phyloP scores from a whole-genome alignment of 139 green algal species.

The Coelastrella sp. region DNA sequence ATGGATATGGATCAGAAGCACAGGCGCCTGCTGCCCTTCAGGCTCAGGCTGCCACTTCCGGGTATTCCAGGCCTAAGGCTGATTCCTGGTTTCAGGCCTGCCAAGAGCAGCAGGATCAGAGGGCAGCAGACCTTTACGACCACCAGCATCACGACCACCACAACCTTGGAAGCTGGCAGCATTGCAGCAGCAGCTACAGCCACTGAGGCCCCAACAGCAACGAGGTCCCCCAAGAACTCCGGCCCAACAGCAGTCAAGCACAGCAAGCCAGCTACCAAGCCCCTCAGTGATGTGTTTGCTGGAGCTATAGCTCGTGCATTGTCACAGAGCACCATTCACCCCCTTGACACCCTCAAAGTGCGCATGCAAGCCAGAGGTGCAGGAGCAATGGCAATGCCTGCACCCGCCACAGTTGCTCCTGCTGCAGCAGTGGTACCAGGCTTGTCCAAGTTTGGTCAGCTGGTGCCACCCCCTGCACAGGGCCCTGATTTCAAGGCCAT shows the following conservation, averaged over 20 bases:
- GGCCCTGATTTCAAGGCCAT: conserved; percentile 39
- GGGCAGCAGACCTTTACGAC: conserved; percentile 23
- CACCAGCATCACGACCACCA: conserved; percentile 37
- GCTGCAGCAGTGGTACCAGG: conserved; percentile 12
- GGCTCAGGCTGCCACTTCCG: conserved; percentile 42
- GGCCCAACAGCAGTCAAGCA: neutral
- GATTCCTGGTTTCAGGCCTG: neutral
- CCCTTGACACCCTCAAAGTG: conserved; percentile 94
- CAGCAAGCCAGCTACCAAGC: conserved; percentile 61
- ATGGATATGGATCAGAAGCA: conserved; percentile 13
- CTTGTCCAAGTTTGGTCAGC: conserved; percentile 74
- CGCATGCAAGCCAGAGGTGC: conserved; percentile 67
- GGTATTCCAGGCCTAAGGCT: conserved; percentile 28
- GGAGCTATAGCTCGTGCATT: conserved; percentile 86
- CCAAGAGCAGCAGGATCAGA: neutral
- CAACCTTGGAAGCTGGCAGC: neutral
- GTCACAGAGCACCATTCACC: conserved; percentile 92
- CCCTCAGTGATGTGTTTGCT: conserved; percentile 84
- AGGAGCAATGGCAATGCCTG: neutral
- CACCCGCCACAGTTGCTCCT: neutral
- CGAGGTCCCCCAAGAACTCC: neutral
- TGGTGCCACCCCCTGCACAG: conserved; percentile 63
- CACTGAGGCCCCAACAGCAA: neutral
- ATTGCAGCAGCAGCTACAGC: conserved; percentile 8
- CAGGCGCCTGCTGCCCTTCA: conserved; percentile 30